A percentile compares a stretch with the other conserved stretches of the same genome.
Conservation (phyloP, 139 green algal genomes). For the Picochlorum sp. region DNA sequence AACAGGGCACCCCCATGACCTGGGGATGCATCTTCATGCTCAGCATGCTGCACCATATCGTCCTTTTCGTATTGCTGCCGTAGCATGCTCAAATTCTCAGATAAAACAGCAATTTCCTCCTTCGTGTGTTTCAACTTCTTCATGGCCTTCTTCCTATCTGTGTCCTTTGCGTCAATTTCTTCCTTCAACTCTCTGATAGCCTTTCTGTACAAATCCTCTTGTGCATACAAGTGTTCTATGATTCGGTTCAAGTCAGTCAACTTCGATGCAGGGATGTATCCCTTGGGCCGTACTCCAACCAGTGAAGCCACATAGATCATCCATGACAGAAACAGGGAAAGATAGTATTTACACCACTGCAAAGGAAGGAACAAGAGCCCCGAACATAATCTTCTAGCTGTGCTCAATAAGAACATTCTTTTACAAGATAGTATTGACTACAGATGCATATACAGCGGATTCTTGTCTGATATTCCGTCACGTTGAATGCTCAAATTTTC, state of each 20-base stretch:
- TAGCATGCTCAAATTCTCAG: constrained; percentile 3
- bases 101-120: constrained; percentile 6
- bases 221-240: constrained; percentile 16
- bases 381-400: background rate
- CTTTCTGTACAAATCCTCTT: constrained; percentile 17
- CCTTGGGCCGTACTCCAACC: background rate
- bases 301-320: background rate
- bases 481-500: too few relatives aligned
- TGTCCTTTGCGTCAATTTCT: constrained; percentile 11
- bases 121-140: constrained; percentile 4
- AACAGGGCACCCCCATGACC: background rate
- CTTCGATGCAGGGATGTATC: constrained; percentile 6
- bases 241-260: constrained; percentile 14
- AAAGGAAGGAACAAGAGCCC: background rate
- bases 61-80: constrained; percentile 5
- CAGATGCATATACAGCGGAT: too few relatives aligned
- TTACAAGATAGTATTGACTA: too few relatives aligned
- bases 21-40: background rate
- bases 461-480: too few relatives aligned
- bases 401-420: too few relatives aligned
- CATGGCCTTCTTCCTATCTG: constrained; percentile 18
- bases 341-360: background rate
- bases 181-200: constrained; percentile 18
- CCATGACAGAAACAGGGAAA: background rate
- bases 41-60: background rate